These are phyloP conservation scores for Penicillium sp. DNA, from an alignment of 2,329 filamentous ascomycete genomes.

Conservation along the genomic window DNA sequence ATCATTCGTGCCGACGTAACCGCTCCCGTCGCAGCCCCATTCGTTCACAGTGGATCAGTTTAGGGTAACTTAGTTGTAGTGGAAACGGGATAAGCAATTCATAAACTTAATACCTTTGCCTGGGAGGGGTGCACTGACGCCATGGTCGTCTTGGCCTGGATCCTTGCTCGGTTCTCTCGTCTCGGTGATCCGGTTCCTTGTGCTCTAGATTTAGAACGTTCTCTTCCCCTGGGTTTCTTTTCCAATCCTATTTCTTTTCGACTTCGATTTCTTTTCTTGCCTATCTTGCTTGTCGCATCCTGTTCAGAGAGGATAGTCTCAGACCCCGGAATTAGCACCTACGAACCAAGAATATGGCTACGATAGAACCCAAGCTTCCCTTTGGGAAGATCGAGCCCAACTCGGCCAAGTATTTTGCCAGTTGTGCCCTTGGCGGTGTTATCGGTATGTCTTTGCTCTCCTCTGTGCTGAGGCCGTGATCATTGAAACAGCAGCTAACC, in stretches of 20 bases:
- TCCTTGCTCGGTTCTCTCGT: background rate
- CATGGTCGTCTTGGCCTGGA: slow-evolving; percentile 6
- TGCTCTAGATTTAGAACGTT: background rate
- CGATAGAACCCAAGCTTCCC: slow-evolving; percentile 40
- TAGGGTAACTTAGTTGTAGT: too few relatives aligned
- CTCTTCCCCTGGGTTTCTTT: slow-evolving; percentile 4
- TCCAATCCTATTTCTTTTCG: slow-evolving; percentile 1
- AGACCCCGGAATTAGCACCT: background rate
- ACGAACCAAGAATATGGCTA: slow-evolving; percentile 30
- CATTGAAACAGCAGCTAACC: slow-evolving; percentile 16
- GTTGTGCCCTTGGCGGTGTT: slow-evolving; percentile 79
- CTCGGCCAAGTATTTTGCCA: slow-evolving; percentile 77
- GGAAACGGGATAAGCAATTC: slow-evolving; percentile 8
- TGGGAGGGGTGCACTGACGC: slow-evolving; percentile 17
- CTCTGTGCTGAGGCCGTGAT: slow-evolving; percentile 8
- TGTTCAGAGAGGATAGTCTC: background rate
- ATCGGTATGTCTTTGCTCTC: slow-evolving; percentile 32
- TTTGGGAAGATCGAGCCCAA: slow-evolving; percentile 72
- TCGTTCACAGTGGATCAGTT: background rate
- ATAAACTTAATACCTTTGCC: background rate
- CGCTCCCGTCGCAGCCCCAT: slow-evolving; percentile 16
- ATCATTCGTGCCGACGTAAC: slow-evolving; percentile 22
- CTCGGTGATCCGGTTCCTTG: background rate
- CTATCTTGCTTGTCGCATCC: background rate
- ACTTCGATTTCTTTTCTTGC: background rate